A percentile compares a stretch with the other conserved stretches of the same genome.
Conservation (phyloP, 331 rosid genomes). For the Quercus tomentella region DNA sequence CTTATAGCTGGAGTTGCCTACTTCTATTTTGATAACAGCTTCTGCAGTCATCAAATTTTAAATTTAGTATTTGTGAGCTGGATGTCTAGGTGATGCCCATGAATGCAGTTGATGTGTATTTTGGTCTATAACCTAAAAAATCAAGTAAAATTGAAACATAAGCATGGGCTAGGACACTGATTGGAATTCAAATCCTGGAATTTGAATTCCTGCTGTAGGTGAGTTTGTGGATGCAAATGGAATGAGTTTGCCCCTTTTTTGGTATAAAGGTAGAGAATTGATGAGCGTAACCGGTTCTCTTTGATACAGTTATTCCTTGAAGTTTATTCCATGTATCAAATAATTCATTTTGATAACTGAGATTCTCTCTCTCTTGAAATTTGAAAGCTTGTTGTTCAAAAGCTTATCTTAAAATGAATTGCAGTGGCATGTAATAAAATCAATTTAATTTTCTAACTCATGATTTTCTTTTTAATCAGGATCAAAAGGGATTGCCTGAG, state of each 20-base stretch:
- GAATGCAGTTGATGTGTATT: no score
- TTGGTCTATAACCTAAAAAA: neutral
- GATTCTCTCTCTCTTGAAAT: neutral
- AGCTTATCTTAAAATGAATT: neutral
- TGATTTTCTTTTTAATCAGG: constrained; percentile 41
- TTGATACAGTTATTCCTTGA: neutral
- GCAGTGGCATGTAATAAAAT: neutral
- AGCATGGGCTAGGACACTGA: neutral
- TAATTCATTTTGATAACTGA: neutral
- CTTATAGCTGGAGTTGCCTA: neutral
- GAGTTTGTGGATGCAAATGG: no score
- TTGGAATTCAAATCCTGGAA: no score
- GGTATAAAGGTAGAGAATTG: neutral
- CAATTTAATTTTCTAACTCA: neutral
- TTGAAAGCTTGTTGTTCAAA: neutral
- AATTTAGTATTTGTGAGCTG: no score
- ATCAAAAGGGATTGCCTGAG: constrained; percentile 78
- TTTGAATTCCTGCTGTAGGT: no score
- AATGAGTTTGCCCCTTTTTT: no score
- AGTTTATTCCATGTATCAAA: neutral
- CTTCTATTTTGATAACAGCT: neutral
- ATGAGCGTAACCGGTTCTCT: neutral
- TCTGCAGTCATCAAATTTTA: neutral
- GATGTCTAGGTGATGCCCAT: no score
- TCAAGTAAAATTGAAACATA: neutral